Percentiles rank a stretch among this genome's conserved stretches.
Evolutionary conservation across 805 yeast species (phyloP).

Genomic region (Pichia manshurica): DNA sequence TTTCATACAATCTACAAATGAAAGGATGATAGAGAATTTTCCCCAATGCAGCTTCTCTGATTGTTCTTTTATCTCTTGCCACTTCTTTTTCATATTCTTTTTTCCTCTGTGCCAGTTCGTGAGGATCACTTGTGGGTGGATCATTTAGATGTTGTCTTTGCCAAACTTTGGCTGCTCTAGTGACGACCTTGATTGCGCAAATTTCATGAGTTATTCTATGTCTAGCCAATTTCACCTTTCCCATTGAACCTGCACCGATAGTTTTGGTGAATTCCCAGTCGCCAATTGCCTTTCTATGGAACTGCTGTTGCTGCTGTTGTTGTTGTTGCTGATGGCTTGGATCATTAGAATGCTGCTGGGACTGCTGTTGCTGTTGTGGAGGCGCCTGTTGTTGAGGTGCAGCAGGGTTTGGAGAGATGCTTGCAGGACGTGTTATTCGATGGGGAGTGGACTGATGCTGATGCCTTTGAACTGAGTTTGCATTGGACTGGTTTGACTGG

Average conservation of each 20-base stretch:
- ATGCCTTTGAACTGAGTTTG: neutral
- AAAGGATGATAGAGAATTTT: slow-evolving; percentile 85
- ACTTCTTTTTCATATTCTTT: slow-evolving; percentile 77
- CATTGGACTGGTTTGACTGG: neutral
- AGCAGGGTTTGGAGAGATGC: slow-evolving; percentile 10
- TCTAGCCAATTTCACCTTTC: slow-evolving; percentile 91
- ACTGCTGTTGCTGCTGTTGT: slow-evolving; percentile 25
- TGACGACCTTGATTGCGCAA: slow-evolving; percentile 91
- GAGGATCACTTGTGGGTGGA: slow-evolving; percentile 56
- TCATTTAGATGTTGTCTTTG: slow-evolving; percentile 65
- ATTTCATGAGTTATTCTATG: slow-evolving; percentile 75
- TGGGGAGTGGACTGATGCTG: slow-evolving; percentile 9
- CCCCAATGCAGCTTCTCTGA: slow-evolving; percentile 93
- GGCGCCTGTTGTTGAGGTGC: neutral
- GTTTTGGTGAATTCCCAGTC: slow-evolving; percentile 96
- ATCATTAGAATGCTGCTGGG: neutral
- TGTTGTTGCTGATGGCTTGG: neutral
- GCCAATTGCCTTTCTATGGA: slow-evolving; percentile 84
- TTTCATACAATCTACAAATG: slow-evolving; percentile 86
- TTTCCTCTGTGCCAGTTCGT: slow-evolving; percentile 53
- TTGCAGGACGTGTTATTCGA: slow-evolving; percentile 8
- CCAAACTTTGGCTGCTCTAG: slow-evolving; percentile 76
- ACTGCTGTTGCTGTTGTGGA: slow-evolving; percentile 14
- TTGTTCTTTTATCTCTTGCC: slow-evolving; percentile 85
- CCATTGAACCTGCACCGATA: slow-evolving; percentile 99